A percentile compares a stretch with the other conserved stretches of the same genome.
phyloP scores from a whole-genome alignment of 192 early-diverging fungal genomes.

The Chytriomyces sp. region DNA sequence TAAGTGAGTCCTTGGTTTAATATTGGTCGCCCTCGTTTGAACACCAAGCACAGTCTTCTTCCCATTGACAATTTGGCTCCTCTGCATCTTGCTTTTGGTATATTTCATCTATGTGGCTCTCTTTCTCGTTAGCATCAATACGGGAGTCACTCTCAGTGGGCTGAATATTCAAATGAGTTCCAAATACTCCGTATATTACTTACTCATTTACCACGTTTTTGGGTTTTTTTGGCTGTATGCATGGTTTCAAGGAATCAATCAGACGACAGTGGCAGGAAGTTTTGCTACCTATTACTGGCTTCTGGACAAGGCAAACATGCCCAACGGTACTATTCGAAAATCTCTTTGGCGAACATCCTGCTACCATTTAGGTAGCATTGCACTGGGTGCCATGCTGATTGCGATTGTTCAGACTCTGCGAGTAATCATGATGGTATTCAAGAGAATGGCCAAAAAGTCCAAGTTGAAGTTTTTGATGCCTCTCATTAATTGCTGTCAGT shows the following conservation, averaged over 20 bases:
- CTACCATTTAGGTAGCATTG: slow-evolving; percentile 59
- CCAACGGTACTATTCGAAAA: neutral
- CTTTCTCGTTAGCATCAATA: slow-evolving; percentile 37
- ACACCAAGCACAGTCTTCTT: slow-evolving; percentile 39
- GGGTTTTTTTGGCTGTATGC: slow-evolving; percentile 59
- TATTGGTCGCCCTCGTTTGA: neutral
- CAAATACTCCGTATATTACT: slow-evolving; percentile 28
- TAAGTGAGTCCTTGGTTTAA: slow-evolving; percentile 30
- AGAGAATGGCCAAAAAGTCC: slow-evolving; percentile 38
- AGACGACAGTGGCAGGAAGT: slow-evolving; percentile 51
- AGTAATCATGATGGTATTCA: slow-evolving; percentile 41
- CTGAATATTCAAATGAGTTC: slow-evolving; percentile 13
- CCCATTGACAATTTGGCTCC: slow-evolving; percentile 33
- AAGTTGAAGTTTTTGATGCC: slow-evolving; percentile 23
- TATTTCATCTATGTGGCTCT: slow-evolving; percentile 39
- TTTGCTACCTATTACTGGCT: slow-evolving; percentile 60
- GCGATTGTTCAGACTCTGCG: slow-evolving; percentile 55
- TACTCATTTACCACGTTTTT: slow-evolving; percentile 56
- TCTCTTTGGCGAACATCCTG: slow-evolving; percentile 42
- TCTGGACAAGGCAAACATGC: slow-evolving; percentile 46
- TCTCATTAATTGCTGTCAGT: slow-evolving; percentile 30
- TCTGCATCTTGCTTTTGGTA: slow-evolving; percentile 8
- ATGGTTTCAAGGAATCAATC: slow-evolving; percentile 52
- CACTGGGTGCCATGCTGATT: slow-evolving; percentile 56
- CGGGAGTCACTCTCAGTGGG: slow-evolving; percentile 18